phyloP scores from a whole-genome alignment of 495 filamentous ascomycete genomes.

The Penicillium steckii region DNA sequence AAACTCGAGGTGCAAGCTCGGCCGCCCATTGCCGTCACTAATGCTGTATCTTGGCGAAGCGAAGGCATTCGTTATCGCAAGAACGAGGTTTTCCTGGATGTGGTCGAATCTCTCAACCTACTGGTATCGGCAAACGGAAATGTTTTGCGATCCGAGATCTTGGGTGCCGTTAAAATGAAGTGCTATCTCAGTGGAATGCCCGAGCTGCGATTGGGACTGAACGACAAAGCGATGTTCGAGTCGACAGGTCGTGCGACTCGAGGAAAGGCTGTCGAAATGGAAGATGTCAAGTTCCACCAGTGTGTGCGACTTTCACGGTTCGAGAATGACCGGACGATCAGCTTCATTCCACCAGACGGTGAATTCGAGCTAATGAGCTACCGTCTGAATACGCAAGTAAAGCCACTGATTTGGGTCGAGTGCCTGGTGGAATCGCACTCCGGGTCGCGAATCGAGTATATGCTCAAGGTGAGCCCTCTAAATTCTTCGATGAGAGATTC shows the following conservation, averaged over 20 bases:
- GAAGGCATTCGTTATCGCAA: conserved; percentile 99
- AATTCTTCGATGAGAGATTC: not conserved
- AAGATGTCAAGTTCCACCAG: conserved; percentile 99
- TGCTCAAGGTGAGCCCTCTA: conserved; percentile 70
- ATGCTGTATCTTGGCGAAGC: conserved; percentile 95
- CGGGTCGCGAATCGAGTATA: conserved; percentile 93
- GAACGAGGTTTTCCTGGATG: conserved; percentile 98
- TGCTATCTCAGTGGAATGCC: conserved; percentile 99
- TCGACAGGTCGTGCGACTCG: conserved; percentile 91
- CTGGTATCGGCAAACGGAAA: conserved; percentile 93
- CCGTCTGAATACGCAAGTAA: conserved; percentile 97
- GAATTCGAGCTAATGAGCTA: conserved; percentile 99
- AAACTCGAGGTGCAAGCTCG: conserved; percentile 97
- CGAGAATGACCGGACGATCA: conserved; percentile 98
- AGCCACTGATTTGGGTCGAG: conserved; percentile 98
- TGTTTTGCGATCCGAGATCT: conserved; percentile 93
- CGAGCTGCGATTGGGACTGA: conserved; percentile 88
- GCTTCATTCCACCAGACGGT: conserved; percentile 97
- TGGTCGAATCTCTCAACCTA: conserved; percentile 95
- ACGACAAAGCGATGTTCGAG: conserved; percentile 99
- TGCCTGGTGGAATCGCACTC: conserved; percentile 95
- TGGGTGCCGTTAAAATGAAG: conserved; percentile 99
- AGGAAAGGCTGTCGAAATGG: conserved; percentile 99
- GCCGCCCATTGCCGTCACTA: conserved; percentile 99
- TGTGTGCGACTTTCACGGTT: conserved; percentile 94